phyloP scores from a whole-genome alignment of 805 yeast genomes.

The Priceomyces fermenticarens region DNA sequence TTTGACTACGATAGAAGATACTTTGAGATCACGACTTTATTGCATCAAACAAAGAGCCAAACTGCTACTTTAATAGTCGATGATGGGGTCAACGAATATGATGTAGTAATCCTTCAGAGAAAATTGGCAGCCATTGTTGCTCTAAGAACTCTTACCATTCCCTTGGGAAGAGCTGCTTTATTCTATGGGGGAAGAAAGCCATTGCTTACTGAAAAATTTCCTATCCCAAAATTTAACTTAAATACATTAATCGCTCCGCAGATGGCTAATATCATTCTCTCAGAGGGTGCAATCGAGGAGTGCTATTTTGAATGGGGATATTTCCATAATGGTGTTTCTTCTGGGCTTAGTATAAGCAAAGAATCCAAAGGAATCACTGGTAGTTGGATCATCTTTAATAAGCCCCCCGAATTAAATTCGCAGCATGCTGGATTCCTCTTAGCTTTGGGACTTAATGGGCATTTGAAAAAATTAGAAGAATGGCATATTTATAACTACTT shows the following conservation, averaged over 20 bases:
- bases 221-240: slow-evolving; percentile 72
- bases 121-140: slow-evolving; percentile 61
- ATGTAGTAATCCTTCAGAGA: slow-evolving; percentile 51
- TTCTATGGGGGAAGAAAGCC: slow-evolving; percentile 70
- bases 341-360: slow-evolving; percentile 74
- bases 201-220: slow-evolving; percentile 78
- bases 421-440: slow-evolving; percentile 94
- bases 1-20: slow-evolving; percentile 78
- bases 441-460: slow-evolving; percentile 91
- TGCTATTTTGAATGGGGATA: slow-evolving; percentile 71
- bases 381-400: slow-evolving; percentile 88
- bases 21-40: slow-evolving; percentile 66
- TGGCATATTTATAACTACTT: slow-evolving; percentile 95
- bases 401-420: slow-evolving; percentile 65
- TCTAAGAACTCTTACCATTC: slow-evolving; percentile 68
- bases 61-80: slow-evolving; percentile 39
- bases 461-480: slow-evolving; percentile 76
- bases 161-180: slow-evolving; percentile 76
- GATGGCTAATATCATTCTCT: slow-evolving; percentile 60
- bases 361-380: slow-evolving; percentile 73
- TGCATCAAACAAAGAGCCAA: slow-evolving; percentile 71
- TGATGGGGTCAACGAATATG: slow-evolving; percentile 51
- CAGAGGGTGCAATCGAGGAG: slow-evolving; percentile 50
- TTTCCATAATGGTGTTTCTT: slow-evolving; percentile 88
- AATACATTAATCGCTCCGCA: slow-evolving; percentile 62